Evolutionary conservation across 1,284 basidiomycete species (phyloP).

Genomic region (Fistulina hepatica): DNA sequence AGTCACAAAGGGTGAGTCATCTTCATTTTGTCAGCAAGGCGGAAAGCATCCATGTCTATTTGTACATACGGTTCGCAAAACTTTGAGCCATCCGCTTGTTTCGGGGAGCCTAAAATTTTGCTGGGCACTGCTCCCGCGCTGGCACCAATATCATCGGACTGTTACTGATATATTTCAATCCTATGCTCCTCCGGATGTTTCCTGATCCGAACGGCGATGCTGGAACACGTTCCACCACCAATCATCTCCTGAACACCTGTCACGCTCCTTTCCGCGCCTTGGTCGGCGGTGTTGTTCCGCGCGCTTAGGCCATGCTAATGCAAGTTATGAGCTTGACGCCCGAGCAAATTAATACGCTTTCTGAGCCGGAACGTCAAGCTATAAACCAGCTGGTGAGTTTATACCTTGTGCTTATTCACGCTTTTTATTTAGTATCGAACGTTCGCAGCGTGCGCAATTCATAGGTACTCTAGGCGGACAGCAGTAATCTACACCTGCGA

Average conservation of each 20-base stretch:
- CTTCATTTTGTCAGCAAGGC: conserved; percentile 4
- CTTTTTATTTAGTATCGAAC: neutral
- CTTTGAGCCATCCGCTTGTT: no score
- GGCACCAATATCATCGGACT: neutral
- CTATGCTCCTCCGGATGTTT: neutral
- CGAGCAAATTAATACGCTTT: conserved; percentile 80
- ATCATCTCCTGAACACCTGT: conserved; percentile 5
- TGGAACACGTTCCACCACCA: neutral
- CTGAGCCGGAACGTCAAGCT: conserved; percentile 74
- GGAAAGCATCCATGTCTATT: neutral
- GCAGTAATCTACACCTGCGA: no score
- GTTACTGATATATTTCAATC: neutral
- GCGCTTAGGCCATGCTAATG: conserved; percentile 60
- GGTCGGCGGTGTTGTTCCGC: neutral
- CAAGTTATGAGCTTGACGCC: conserved; percentile 81
- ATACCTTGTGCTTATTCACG: conserved; percentile 2
- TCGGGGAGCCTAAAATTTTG: no score
- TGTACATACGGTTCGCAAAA: no score
- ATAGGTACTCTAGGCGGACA: neutral
- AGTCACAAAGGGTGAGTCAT: conserved; percentile 26
- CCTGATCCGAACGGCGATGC: neutral
- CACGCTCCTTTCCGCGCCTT: conserved; percentile 1
- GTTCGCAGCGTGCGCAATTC: neutral
- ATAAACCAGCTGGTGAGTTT: conserved; percentile 72
- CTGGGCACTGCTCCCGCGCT: no score